Conservation (phyloP, 129 eudicot genomes). For the Silybum marianum region DNA sequence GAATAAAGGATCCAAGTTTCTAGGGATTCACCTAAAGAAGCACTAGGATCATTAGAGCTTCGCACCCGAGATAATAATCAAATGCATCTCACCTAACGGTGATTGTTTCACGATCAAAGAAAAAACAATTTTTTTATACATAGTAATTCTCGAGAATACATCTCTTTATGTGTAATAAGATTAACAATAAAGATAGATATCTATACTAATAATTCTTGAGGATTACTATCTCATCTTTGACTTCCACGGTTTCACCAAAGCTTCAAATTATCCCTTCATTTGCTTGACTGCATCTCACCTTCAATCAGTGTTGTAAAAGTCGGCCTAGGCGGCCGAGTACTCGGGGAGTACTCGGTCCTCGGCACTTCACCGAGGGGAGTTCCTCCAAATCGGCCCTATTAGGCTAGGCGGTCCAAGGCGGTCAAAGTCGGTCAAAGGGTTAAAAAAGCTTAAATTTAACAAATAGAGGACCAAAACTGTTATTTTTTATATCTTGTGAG, state of each 20-base stretch:
- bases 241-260: background rate
- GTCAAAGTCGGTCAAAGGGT: no score
- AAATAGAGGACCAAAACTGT: no score
- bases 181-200: background rate
- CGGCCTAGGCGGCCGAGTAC: no score
- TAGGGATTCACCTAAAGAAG: background rate
- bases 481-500: no score
- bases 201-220: background rate
- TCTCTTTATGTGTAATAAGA: background rate
- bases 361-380: no score
- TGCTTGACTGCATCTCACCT: background rate
- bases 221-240: background rate
- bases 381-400: no score
- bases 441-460: no score
- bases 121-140: background rate
- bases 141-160: background rate
- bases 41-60: background rate
- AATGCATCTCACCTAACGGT: background rate
- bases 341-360: no score
- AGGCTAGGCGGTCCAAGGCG: no score
- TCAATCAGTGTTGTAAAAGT: no score
- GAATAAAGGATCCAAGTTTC: background rate
- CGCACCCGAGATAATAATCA: background rate
- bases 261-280: background rate
- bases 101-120: background rate